Evolutionary conservation across 1,284 basidiomycete species (phyloP), one percentile per base, ranked within the genome.

Genomic region (Moesziomyces sp.): DNA sequence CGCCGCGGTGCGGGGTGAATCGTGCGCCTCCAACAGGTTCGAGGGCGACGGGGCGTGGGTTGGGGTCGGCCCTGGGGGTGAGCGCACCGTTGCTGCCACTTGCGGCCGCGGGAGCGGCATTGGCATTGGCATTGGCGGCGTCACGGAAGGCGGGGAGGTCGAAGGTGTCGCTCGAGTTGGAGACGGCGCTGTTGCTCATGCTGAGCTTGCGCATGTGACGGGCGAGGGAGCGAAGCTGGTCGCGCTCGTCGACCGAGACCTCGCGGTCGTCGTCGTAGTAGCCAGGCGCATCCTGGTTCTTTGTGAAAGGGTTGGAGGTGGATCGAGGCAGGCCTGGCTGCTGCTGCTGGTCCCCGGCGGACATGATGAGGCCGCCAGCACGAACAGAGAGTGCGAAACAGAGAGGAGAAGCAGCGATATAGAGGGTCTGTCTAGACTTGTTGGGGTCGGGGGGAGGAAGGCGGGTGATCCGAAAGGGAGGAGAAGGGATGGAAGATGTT

Each of bases 151-250:
- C 2, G n/a, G 61, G 23, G 5, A 61, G 54, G n/a, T 74, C 65
- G 38, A 49, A 21, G 43, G 45, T 55, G 46, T 65, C 62, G 42
- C 69, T 61, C 6, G 33, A 38, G 35, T n/a, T n/a, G n/a, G 62
- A 65, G 10, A 65, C 35, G 18, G 66, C 66, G 42, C 59, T 67
- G 55, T 57, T 58, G 54, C 57, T 61, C 53, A 75, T 61, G 64
- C 73, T 75, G 47, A 71, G 58, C 51, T 64, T 71, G 59, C 68
- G 73, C 63, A 75, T 70, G 55, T 71, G 63, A n/a, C 56, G 46
- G n/a, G 73, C 56, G 26, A 75, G 64, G n/a, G 49, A 52, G 48
- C 59, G 63, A 13, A 71, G 58, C 55, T 71, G 73, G 53, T 60
- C 63, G 14, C 60, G 58, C 38, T 58, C 52, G 18, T 66, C 63